phyloP scores from a whole-genome alignment of 2,329 filamentous ascomycete species.

The Curvularia eragrostidis region DNA sequence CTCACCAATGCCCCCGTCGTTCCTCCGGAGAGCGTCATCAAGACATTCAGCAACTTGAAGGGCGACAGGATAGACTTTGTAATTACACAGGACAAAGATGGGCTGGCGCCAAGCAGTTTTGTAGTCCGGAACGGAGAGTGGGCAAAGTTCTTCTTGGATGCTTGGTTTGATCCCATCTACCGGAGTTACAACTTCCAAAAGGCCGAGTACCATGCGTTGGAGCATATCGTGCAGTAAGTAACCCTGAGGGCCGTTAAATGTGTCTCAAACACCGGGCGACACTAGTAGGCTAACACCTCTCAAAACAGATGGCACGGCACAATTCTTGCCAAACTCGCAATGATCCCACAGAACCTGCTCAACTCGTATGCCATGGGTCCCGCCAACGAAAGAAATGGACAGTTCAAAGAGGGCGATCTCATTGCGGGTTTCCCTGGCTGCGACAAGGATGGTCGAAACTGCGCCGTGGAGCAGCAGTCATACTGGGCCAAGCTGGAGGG shows the following conservation, averaged over 20 bases:
- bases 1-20: slow-evolving; percentile 85
- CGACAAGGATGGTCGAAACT: slow-evolving; percentile 64
- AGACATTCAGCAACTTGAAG: slow-evolving; percentile 84
- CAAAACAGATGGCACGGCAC: slow-evolving; percentile 88
- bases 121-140: slow-evolving; percentile 84
- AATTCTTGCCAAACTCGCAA: slow-evolving; percentile 83
- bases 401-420: slow-evolving; percentile 84
- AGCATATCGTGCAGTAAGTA: slow-evolving; percentile 60
- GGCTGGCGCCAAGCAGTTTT: slow-evolving; percentile 78
- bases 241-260: background rate
- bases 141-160: slow-evolving; percentile 90
- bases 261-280: background rate
- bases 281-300: slow-evolving; percentile 10
- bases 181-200: slow-evolving; percentile 96
- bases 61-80: slow-evolving; percentile 81
- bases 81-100: slow-evolving; percentile 82
- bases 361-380: slow-evolving; percentile 72
- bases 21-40: slow-evolving; percentile 95
- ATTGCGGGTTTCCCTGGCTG: slow-evolving; percentile 81
- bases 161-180: slow-evolving; percentile 96
- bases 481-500: slow-evolving; percentile 51
- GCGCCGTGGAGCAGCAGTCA: slow-evolving; percentile 73
- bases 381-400: slow-evolving; percentile 52
- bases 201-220: slow-evolving; percentile 88
- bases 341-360: slow-evolving; percentile 84